Conservation (phyloP, 2,329 filamentous ascomycete genomes). For the Penicillium sp. region DNA sequence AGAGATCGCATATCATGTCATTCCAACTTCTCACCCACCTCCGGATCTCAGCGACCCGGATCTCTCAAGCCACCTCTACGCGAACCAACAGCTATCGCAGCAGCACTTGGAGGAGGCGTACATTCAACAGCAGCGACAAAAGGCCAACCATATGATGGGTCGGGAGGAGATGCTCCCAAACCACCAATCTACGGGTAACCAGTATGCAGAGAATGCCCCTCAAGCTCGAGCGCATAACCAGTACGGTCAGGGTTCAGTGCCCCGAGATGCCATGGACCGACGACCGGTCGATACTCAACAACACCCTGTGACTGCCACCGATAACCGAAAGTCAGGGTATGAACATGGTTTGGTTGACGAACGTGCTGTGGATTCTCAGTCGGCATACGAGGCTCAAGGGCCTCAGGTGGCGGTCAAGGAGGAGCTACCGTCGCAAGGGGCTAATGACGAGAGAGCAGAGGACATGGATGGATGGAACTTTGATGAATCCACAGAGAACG, state of each 20-base stretch:
- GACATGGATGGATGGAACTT: constrained; percentile 89
- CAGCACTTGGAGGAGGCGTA: constrained; percentile 61
- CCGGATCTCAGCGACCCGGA: constrained; percentile 51
- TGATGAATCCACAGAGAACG: constrained; percentile 67
- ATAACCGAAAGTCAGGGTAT: constrained; percentile 51
- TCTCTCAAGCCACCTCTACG: constrained; percentile 46
- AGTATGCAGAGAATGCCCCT: constrained; percentile 43
- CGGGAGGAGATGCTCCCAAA: constrained; percentile 58
- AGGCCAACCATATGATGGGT: constrained; percentile 44
- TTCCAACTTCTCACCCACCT: constrained; percentile 62
- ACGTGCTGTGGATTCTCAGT: constrained; percentile 57
- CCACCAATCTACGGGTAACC: constrained; percentile 59
- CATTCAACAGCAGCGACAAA: constrained; percentile 56
- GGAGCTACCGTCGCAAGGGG: constrained; percentile 47
- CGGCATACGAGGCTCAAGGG: constrained; percentile 60
- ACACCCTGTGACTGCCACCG: constrained; percentile 53
- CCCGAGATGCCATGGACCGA: constrained; percentile 44
- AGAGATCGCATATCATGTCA: constrained; percentile 67
- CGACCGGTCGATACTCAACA: constrained; percentile 45
- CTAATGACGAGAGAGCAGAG: constrained; percentile 44
- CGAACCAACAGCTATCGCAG: constrained; percentile 53
- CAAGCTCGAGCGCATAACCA: constrained; percentile 44
- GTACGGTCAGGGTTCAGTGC: constrained; percentile 40
- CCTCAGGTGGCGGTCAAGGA: constrained; percentile 50
- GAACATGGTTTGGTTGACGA: constrained; percentile 50